Conservation (phyloP, 164 flowering plant species). For the Dillenia suffruticosa region DNA sequence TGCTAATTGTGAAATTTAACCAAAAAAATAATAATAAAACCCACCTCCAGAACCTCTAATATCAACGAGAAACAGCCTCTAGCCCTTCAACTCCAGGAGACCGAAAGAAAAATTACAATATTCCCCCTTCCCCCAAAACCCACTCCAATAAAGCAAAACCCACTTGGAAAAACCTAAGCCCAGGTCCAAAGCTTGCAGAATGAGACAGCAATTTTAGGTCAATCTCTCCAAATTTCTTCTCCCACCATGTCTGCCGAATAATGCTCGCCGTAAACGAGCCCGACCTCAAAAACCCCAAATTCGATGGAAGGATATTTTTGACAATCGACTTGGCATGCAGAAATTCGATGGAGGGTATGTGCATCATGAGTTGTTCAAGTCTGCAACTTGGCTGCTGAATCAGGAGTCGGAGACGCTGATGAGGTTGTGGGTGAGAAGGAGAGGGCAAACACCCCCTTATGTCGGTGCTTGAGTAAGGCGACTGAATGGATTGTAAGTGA, state of each 20-base stretch:
- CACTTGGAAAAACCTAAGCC: constrained; percentile 4
- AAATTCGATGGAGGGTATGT: constrained; percentile 91
- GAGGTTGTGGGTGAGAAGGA: constrained; percentile 54
- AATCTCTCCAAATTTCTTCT: constrained; percentile 21
- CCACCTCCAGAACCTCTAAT: not conserved
- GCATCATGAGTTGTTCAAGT: constrained; percentile 72
- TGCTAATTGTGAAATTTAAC: not conserved
- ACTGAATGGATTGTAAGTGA: too few relatives aligned
- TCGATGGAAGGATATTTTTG: constrained; percentile 68
- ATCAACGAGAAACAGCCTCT: not conserved
- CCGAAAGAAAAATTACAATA: not conserved
- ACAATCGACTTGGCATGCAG: constrained; percentile 64
- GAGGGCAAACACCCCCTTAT: too few relatives aligned
- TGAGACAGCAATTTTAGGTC: constrained; percentile 20
- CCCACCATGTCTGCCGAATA: too few relatives aligned
- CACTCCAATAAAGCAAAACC: constrained; percentile 10
- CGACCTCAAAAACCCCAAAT: constrained; percentile 58
- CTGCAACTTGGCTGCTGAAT: constrained; percentile 71
- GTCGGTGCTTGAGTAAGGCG: too few relatives aligned
- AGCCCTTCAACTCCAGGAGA: not conserved
- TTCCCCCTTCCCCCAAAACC: too few relatives aligned
- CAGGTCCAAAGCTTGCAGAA: constrained; percentile 1
- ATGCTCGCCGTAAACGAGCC: too few relatives aligned
- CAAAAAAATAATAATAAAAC: not conserved
- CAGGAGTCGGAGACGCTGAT: constrained; percentile 53